Conservation (phyloP, 1,139 yeast species). For the Protomyces pachydermus region DNA sequence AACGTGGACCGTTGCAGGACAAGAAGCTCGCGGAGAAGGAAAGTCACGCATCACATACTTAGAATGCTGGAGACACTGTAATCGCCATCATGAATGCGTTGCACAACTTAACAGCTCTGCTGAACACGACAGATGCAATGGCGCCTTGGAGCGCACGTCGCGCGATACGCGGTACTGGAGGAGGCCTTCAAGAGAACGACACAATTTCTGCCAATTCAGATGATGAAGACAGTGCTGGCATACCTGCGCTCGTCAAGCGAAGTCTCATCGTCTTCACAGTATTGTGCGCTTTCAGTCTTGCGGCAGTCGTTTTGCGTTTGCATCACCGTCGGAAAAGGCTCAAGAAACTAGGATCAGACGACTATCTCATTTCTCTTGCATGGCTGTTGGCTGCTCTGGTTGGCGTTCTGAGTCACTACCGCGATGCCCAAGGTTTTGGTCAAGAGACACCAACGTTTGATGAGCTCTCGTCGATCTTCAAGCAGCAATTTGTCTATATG, state of each 20-base stretch:
- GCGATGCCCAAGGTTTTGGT: neutral
- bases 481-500: neutral
- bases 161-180: too few relatives aligned
- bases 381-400: neutral
- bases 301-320: neutral
- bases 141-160: too few relatives aligned
- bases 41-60: too few relatives aligned
- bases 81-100: neutral
- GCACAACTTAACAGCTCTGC: neutral
- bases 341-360: conserved; percentile 1
- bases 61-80: too few relatives aligned
- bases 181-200: too few relatives aligned
- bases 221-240: neutral
- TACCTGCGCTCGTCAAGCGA: neutral
- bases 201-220: too few relatives aligned
- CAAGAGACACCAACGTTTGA: neutral
- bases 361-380: neutral
- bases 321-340: neutral
- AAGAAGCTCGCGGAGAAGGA: neutral
- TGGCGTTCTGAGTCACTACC: neutral
- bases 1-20: neutral
- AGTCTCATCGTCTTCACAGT: neutral
- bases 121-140: neutral
- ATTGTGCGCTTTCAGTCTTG: neutral
- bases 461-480: neutral